phyloP scores from a whole-genome alignment of 768 basidiomycete species.

The Lactarius hatsudake region DNA sequence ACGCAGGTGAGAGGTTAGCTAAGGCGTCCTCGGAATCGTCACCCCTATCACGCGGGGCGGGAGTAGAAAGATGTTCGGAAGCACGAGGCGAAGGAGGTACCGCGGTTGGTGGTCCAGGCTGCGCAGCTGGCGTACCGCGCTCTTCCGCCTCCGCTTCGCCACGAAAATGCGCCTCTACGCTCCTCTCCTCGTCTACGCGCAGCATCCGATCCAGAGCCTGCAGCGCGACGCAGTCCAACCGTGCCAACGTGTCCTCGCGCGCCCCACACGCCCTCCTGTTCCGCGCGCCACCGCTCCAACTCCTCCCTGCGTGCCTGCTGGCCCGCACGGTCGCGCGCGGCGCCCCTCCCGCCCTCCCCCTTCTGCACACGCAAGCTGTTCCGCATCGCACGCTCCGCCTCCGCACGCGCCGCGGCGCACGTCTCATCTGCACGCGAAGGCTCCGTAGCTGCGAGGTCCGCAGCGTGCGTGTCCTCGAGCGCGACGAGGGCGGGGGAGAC shows the following conservation, averaged over 20 bases:
- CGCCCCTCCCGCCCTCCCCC: background rate
- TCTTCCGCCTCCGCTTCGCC: too few species aligned
- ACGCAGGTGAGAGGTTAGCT: constrained; percentile 41
- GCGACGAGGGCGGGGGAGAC: constrained; percentile 15
- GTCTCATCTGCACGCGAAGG: background rate
- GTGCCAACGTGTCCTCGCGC: constrained; percentile 38
- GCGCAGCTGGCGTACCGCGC: background rate
- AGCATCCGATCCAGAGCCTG: constrained; percentile 28
- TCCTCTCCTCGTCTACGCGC: constrained; percentile 32
- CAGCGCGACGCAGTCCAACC: constrained; percentile 37
- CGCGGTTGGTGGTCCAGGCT: background rate
- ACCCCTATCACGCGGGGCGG: too few species aligned
- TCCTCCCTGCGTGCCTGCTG: constrained; percentile 11
- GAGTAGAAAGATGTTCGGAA: background rate
- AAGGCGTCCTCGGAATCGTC: constrained; percentile 1
- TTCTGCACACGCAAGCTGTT: constrained; percentile 4
- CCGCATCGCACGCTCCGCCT: background rate
- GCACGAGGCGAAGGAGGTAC: background rate
- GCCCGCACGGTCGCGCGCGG: constrained; percentile 32
- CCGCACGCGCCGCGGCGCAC: background rate
- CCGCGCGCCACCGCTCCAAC: constrained; percentile 8
- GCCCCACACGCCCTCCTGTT: background rate
- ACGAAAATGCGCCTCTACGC: constrained; percentile 2
- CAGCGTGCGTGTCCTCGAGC: constrained; percentile 16
- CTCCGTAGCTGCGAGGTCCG: constrained; percentile 4